Evolutionary conservation across 2,329 filamentous ascomycete species (phyloP).

Genomic region (Claviceps sp.): DNA sequence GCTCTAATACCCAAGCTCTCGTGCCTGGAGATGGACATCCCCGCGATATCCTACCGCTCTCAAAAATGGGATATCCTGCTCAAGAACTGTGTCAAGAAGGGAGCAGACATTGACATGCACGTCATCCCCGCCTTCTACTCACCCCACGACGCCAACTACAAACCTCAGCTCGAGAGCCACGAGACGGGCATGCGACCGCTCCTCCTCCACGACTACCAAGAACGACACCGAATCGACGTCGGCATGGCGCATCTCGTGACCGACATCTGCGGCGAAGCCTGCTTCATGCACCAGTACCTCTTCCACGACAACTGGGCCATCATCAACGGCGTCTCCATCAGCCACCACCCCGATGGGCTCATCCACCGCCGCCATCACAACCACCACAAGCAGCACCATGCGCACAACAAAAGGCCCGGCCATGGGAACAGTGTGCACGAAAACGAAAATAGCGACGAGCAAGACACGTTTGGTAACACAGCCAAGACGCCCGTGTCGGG

Average conservation of each 20-base stretch:
- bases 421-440: not conserved
- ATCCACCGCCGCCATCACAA: slow-evolving; percentile 4
- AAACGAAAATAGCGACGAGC: not conserved
- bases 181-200: slow-evolving; percentile 28
- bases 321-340: slow-evolving; percentile 32
- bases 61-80: slow-evolving; percentile 28
- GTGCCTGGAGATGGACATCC: slow-evolving; percentile 18
- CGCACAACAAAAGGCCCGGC: no score
- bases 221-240: slow-evolving; percentile 25
- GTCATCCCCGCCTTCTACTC: slow-evolving; percentile 30
- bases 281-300: slow-evolving; percentile 32
- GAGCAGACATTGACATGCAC: slow-evolving; percentile 24
- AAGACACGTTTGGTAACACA: slow-evolving; percentile 1
- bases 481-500: slow-evolving; percentile 11
- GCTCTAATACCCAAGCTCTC: slow-evolving; percentile 20
- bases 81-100: slow-evolving; percentile 24
- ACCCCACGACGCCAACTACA: slow-evolving; percentile 20
- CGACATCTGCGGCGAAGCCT: slow-evolving; percentile 29
- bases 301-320: slow-evolving; percentile 34
- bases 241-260: slow-evolving; percentile 28
- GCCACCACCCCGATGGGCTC: slow-evolving; percentile 26
- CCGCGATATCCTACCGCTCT: slow-evolving; percentile 8
- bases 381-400: not conserved
- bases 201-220: slow-evolving; percentile 25
- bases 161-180: slow-evolving; percentile 18